Evolutionary conservation across 192 early-diverging fungal genomes (phyloP), one percentile per base, ranked within the genome.

Genomic region (Mortierella antarctica): DNA sequence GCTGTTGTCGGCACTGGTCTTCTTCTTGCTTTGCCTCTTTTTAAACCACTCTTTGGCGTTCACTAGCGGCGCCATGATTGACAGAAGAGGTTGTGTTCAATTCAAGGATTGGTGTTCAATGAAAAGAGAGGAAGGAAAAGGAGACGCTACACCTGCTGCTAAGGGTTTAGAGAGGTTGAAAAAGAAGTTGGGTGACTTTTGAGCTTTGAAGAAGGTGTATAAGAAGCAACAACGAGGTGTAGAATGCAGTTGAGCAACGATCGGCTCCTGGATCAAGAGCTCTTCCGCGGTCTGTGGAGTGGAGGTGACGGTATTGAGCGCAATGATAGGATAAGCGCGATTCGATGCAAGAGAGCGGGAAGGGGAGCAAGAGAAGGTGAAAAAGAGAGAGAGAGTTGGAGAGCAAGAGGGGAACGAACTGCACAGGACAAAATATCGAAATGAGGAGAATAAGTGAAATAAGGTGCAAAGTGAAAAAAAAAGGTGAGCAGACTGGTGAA

Each of bases 31-130:
- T 23, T 56, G 66, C 20, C 56, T 68, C 17, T 14, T 59, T 48
- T 58, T 68, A 20, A 68, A 58, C 66, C 66, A 68, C 21, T 57
- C 66, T 18, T 68, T 68, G 56, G 66, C 66, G 55, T 48, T 68
- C 7, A 58, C 56, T n/a, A 68, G 66, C 5, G 42, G 55, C 3
- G 47, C 66, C 66, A 68, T 68, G 20, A 31, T 51, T 17, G 9
- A 12, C 48, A 44, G 31, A 20, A 31, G 45, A 51, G 23, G 45
- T 49, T n/a, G 17, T 53, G 55, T 57, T 53, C 54, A 44, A 31
- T 56, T 14, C 9, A 21, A n/a, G 54, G 31, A 31, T 3, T 31
- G 31, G 3, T 31, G 31, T 31, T 31, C 31, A 31, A 3, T 31
- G 31, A 31, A 31, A 31, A 21, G 54, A 20, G 54, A 7, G 54